A percentile compares a stretch with the other conserved stretches of the same genome.
Evolutionary conservation across 1,139 yeast species (phyloP).

Genomic region (Geotrichum australiense): DNA sequence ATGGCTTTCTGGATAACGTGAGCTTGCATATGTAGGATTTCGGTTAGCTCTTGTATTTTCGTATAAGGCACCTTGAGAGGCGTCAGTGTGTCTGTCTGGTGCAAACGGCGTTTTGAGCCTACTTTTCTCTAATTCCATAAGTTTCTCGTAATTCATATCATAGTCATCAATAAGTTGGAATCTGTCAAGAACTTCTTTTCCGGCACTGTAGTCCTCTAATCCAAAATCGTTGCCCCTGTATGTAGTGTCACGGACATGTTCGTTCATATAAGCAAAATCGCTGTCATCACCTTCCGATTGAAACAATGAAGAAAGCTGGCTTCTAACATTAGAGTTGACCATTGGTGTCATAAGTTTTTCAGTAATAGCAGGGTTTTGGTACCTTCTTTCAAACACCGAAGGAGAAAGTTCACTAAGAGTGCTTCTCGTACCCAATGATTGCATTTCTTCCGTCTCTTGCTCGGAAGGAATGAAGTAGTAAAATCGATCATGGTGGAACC

Average conservation of each 20-base stretch:
- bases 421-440: constrained; percentile 12
- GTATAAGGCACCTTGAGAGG: too few relatives aligned
- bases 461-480: constrained; percentile 29
- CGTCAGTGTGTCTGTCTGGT: constrained; percentile 7
- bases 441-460: constrained; percentile 23
- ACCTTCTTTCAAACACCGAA: constrained; percentile 25
- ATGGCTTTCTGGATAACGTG: background rate
- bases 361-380: constrained; percentile 32
- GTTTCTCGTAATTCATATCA: constrained; percentile 28
- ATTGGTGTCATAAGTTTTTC: constrained; percentile 31
- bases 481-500: constrained; percentile 25
- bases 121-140: constrained; percentile 16
- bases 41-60: background rate
- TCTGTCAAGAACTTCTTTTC: constrained; percentile 17
- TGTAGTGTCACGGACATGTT: constrained; percentile 12
- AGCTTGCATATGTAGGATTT: background rate
- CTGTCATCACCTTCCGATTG: constrained; percentile 4
- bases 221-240: constrained; percentile 13
- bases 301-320: constrained; percentile 22
- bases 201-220: background rate
- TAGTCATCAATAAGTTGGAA: constrained; percentile 30
- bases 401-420: constrained; percentile 21
- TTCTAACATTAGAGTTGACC: constrained; percentile 31
- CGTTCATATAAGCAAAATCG: constrained; percentile 12
- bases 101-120: constrained; percentile 13